A percentile compares a stretch with the other conserved stretches of the same genome.
Evolutionary conservation across 2,329 filamentous ascomycete genomes (phyloP).

Genomic region (Xylaria sp.): DNA sequence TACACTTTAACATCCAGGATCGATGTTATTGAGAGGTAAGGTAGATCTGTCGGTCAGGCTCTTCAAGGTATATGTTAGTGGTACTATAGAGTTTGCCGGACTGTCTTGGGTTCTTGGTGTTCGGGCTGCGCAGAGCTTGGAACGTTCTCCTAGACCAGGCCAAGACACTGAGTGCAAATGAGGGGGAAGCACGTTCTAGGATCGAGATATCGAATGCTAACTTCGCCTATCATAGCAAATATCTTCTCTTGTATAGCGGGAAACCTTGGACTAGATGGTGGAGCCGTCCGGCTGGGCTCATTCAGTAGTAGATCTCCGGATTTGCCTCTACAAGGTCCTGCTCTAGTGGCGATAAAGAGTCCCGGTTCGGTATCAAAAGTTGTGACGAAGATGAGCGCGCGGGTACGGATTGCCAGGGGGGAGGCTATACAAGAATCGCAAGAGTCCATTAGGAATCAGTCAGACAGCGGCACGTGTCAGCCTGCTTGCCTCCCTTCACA

Average conservation of each 20-base stretch:
- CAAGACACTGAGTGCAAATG: constrained; percentile 17
- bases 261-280: constrained; percentile 16
- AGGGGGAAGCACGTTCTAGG: neutral
- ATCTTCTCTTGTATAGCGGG: neutral
- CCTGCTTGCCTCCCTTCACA: constrained; percentile 7
- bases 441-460: neutral
- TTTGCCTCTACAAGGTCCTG: constrained; percentile 4
- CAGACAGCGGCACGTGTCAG: constrained; percentile 11
- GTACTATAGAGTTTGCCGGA: constrained; percentile 7
- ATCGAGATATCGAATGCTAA: constrained; percentile 20
- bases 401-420: neutral
- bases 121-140: constrained; percentile 31
- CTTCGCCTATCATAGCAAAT: constrained; percentile 5
- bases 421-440: neutral
- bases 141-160: constrained; percentile 21
- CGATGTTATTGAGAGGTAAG: constrained; percentile 2
- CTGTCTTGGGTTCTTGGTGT: constrained; percentile 28
- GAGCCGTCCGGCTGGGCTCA: constrained; percentile 14
- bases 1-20: constrained; percentile 21
- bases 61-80: constrained; percentile 2
- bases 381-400: constrained; percentile 1
- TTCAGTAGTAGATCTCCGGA: neutral
- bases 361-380: neutral
- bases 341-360: constrained; percentile 13
- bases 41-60: constrained; percentile 13